Evolutionary conservation across 495 filamentous ascomycete species (phyloP).

Genomic region (Diplogelasinospora grovesii): DNA sequence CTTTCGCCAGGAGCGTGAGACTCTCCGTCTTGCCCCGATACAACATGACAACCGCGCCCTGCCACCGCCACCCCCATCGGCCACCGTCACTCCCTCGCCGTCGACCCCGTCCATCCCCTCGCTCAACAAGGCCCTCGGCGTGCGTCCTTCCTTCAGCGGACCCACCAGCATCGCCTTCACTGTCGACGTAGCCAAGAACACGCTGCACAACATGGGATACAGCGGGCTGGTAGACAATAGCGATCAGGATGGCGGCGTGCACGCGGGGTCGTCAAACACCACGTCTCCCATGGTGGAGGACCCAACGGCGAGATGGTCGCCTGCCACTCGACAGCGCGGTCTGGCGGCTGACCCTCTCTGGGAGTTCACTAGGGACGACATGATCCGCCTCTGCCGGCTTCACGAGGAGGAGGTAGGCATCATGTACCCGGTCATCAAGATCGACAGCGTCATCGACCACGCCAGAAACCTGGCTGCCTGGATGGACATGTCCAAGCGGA

Average conservation of each 20-base stretch:
- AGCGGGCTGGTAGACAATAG: constrained; percentile 50
- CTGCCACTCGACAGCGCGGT: constrained; percentile 40
- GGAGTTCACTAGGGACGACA: constrained; percentile 62
- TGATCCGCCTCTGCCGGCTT: constrained; percentile 60
- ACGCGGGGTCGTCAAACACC: constrained; percentile 38
- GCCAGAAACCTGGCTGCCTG: constrained; percentile 61
- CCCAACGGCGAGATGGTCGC: constrained; percentile 45
- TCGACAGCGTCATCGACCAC: constrained; percentile 58
- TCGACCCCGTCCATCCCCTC: constrained; percentile 29
- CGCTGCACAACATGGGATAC: constrained; percentile 85
- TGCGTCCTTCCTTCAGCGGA: constrained; percentile 67
- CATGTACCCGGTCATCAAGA: constrained; percentile 78
- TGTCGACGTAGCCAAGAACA: constrained; percentile 80
- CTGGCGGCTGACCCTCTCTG: constrained; percentile 60
- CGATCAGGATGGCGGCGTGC: constrained; percentile 43
- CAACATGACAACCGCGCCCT: constrained; percentile 26
- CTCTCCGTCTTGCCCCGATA: constrained; percentile 33
- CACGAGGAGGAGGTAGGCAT: constrained; percentile 80
- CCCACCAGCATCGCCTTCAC: constrained; percentile 83
- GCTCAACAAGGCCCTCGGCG: constrained; percentile 17
- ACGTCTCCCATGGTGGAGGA: no score
- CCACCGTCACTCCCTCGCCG: constrained; percentile 27
- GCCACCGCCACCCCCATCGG: constrained; percentile 23
- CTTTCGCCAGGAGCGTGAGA: constrained; percentile 48
- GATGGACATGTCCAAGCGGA: constrained; percentile 46